phyloP scores from a whole-genome alignment of 257 asterid species.

The Orobanche coerulescens region DNA sequence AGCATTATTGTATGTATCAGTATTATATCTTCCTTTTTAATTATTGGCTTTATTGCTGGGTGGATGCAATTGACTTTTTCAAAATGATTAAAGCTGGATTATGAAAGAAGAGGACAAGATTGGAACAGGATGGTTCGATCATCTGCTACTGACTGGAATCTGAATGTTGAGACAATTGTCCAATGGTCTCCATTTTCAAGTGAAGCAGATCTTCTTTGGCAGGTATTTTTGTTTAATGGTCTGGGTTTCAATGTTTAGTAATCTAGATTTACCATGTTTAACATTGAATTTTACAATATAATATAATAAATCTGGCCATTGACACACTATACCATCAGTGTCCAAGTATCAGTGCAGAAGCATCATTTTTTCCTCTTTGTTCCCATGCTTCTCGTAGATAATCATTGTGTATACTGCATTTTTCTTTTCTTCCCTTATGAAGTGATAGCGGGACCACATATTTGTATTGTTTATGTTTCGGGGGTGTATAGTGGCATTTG shows the following conservation, averaged over 20 bases:
- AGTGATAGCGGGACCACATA: not conserved
- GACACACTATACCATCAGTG: not conserved
- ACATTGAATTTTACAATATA: not conserved
- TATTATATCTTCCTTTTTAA: not conserved
- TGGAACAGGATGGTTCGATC: slow-evolving; percentile 38
- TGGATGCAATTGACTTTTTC: slow-evolving; percentile 16
- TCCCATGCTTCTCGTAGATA: slow-evolving; percentile 2
- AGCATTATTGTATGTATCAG: not conserved
- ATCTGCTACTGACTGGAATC: slow-evolving; percentile 43
- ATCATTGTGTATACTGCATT: not conserved
- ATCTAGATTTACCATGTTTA: not conserved
- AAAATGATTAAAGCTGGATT: slow-evolving; percentile 43
- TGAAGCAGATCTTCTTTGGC: slow-evolving; percentile 78
- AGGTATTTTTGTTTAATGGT: slow-evolving; percentile 38
- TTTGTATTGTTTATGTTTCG: not conserved
- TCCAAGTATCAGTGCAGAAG: not conserved
- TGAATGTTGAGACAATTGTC: slow-evolving; percentile 64
- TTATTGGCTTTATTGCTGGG: slow-evolving; percentile 3
- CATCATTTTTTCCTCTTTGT: not conserved
- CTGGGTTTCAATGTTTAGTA: not conserved
- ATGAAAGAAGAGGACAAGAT: slow-evolving; percentile 42
- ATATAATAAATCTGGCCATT: not conserved
- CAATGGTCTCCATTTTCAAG: slow-evolving; percentile 91
- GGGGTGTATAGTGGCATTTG: not conserved
- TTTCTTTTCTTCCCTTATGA: not conserved